These are phyloP conservation scores for Phytophthora brassicae DNA, from an alignment of 352 stramenopile genomes.

Conservation along the genomic window DNA sequence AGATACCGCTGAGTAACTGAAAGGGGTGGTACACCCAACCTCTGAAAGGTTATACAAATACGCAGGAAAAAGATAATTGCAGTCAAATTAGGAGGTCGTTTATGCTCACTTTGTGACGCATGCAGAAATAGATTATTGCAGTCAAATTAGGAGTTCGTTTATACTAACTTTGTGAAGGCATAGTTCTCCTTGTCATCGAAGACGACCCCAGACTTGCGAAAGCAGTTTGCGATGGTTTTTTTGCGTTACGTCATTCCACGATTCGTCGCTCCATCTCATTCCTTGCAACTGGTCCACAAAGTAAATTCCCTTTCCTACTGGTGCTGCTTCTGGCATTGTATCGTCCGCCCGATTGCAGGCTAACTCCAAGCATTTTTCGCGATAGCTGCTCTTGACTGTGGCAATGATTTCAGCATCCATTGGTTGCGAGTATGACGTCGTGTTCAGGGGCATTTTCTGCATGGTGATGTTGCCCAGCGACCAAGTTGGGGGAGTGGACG, in stretches of 20 bases:
- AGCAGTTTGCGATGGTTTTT: not conserved
- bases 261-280: not conserved
- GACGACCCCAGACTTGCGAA: not conserved
- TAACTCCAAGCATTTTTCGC: not conserved
- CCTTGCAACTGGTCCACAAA: not conserved
- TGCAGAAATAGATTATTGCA: too few relatives aligned
- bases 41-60: not conserved
- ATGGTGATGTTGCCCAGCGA: not conserved
- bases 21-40: not conserved
- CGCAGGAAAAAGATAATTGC: too few relatives aligned
- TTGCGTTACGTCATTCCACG: too few relatives aligned
- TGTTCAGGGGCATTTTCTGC: slow-evolving; percentile 1
- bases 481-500: too few relatives aligned
- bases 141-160: too few relatives aligned
- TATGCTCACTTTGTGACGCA: too few relatives aligned
- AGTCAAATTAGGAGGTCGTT: too few relatives aligned
- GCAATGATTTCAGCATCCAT: not conserved
- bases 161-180: too few relatives aligned
- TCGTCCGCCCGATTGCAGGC: not conserved
- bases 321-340: not conserved
- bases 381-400: not conserved
- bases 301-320: not conserved
- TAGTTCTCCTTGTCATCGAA: too few relatives aligned
- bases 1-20: not conserved
- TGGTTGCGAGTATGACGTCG: not conserved